These are phyloP conservation scores for Saccharomyces eubayanus DNA, from an alignment of 805 yeast species.

Conservation along the genomic window DNA sequence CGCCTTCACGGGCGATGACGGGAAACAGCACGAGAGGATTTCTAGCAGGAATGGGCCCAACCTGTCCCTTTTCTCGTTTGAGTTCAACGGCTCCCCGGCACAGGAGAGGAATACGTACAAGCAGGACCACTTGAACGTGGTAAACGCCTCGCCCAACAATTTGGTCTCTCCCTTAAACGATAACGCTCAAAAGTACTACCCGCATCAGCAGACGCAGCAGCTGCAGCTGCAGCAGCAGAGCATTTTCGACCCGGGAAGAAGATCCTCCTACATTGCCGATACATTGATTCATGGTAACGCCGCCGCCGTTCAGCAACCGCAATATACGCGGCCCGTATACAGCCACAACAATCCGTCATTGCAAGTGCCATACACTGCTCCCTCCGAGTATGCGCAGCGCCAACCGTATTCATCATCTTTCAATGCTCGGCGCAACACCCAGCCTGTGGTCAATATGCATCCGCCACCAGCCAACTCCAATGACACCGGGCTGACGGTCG, in stretches of 20 bases:
- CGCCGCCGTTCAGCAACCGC: background rate
- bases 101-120: background rate
- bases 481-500: constrained; percentile 52
- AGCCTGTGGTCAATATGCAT: background rate
- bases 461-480: background rate
- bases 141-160: background rate
- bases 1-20: background rate
- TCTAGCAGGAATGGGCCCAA: constrained; percentile 5
- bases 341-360: background rate
- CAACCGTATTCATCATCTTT: background rate
- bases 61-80: background rate
- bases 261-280: constrained; percentile 72
- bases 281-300: constrained; percentile 35
- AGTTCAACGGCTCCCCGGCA: background rate
- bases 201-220: constrained; percentile 5
- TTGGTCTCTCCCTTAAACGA: background rate
- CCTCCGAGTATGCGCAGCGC: background rate
- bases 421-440: background rate
- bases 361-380: background rate
- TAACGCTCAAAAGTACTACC: background rate
- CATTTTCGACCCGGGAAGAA: constrained; percentile 36
- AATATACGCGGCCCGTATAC: background rate
- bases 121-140: background rate
- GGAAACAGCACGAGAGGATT: background rate
- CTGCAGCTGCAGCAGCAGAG: constrained; percentile 2